Conservation (phyloP, 805 yeast genomes). For the Candida schatavii region DNA sequence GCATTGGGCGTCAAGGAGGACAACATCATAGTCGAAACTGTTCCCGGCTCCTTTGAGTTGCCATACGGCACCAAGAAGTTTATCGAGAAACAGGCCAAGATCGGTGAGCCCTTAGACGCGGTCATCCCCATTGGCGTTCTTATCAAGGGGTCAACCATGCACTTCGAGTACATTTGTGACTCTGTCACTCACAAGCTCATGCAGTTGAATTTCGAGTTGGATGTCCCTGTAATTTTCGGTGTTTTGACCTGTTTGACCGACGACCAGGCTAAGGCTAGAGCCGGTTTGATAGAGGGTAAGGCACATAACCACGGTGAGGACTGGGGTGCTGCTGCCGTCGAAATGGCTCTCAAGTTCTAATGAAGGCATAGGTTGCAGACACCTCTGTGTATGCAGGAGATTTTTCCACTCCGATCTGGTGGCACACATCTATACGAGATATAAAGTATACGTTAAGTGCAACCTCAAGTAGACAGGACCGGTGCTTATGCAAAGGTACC, state of each 20-base stretch:
- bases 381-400: background rate
- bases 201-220: conserved; percentile 68
- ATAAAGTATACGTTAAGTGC: too few species aligned
- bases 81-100: conserved; percentile 39
- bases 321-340: conserved; percentile 99
- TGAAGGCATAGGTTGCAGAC: background rate
- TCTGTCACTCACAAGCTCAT: conserved; percentile 81
- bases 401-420: too few species aligned
- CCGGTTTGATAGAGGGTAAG: conserved; percentile 72
- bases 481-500: too few species aligned
- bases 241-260: conserved; percentile 90
- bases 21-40: conserved; percentile 77
- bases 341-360: conserved; percentile 57
- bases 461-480: too few species aligned
- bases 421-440: too few species aligned
- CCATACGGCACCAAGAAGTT: conserved; percentile 74
- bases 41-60: conserved; percentile 93
- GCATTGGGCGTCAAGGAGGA: conserved; percentile 70
- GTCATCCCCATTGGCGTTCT: conserved; percentile 91
- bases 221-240: conserved; percentile 88
- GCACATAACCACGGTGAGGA: conserved; percentile 97
- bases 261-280: conserved; percentile 89
- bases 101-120: conserved; percentile 65
- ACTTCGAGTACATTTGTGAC: conserved; percentile 95
- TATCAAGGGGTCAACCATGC: conserved; percentile 97